Percentiles rank a stretch among this genome's conserved stretches.
These are phyloP conservation scores for Fraxinus pennsylvanica DNA, from an alignment of 257 asterid species.

Conservation along the genomic window DNA sequence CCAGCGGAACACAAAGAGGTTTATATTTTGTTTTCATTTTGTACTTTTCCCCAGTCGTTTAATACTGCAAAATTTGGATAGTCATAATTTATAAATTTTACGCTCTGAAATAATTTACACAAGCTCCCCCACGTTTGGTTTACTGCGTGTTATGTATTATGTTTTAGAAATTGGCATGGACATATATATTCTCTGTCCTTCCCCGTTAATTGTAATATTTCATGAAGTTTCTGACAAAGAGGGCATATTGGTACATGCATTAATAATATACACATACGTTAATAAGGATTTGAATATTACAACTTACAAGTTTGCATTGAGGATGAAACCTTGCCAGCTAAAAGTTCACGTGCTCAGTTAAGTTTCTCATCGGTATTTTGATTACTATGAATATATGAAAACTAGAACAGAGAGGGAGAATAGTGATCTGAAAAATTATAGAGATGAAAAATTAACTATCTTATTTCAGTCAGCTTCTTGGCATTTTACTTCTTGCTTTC, in stretches of 20 bases:
- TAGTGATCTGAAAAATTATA: not conserved
- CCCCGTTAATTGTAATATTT: not conserved
- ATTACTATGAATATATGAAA: not conserved
- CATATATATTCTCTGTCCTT: not conserved
- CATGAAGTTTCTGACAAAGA: not conserved
- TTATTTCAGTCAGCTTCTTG: conserved; percentile 7
- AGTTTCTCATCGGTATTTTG: not conserved
- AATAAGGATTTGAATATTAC: not conserved
- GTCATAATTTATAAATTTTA: not conserved
- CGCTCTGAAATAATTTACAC: not conserved
- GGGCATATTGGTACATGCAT: not conserved
- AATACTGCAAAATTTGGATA: not conserved
- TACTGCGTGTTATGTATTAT: not conserved
- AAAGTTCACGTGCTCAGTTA: not conserved
- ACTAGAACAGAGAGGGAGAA: conserved; percentile 3
- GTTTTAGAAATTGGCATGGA: not conserved
- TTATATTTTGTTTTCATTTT: conserved; percentile 14
- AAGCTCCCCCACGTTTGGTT: conserved; percentile 4
- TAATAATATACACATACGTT: not conserved
- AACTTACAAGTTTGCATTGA: not conserved
- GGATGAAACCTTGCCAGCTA: not conserved
- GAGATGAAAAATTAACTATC: not conserved
- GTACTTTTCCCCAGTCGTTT: not conserved
- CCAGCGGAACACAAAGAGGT: conserved; percentile 54
- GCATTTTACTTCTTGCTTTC: not conserved